phyloP scores from a whole-genome alignment of 805 yeast genomes.

The Spathaspora hagerdaliae region DNA sequence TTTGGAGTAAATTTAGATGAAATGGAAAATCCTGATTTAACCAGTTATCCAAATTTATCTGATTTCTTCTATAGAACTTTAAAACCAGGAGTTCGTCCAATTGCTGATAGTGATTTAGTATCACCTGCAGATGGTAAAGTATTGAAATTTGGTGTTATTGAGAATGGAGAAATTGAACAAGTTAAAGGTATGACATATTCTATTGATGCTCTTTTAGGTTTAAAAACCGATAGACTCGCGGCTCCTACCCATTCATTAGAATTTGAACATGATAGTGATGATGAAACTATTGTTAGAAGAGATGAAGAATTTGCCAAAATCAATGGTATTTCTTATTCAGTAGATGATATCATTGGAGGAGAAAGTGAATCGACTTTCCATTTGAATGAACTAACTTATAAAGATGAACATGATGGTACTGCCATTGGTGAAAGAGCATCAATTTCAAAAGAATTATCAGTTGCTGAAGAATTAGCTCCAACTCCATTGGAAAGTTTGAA shows the following conservation, averaged over 20 bases:
- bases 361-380: slow-evolving; percentile 37
- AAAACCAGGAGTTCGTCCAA: slow-evolving; percentile 73
- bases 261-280: slow-evolving; percentile 39
- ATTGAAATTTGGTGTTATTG: slow-evolving; percentile 75
- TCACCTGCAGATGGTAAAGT: slow-evolving; percentile 95
- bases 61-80: slow-evolving; percentile 89
- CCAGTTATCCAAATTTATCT: slow-evolving; percentile 71
- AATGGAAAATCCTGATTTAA: slow-evolving; percentile 77
- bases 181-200: slow-evolving; percentile 96
- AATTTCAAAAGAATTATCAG: slow-evolving; percentile 31
- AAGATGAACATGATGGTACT: slow-evolving; percentile 69
- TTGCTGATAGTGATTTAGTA: slow-evolving; percentile 61
- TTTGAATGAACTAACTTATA: slow-evolving; percentile 44
- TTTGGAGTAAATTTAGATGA: slow-evolving; percentile 91
- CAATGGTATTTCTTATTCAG: slow-evolving; percentile 68
- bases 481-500: slow-evolving; percentile 27
- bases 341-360: slow-evolving; percentile 65
- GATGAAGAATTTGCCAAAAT: slow-evolving; percentile 74
- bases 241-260: slow-evolving; percentile 52
- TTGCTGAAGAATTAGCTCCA: slow-evolving; percentile 39
- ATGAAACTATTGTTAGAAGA: slow-evolving; percentile 42
- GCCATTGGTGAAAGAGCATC: slow-evolving; percentile 27
- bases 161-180: slow-evolving; percentile 87
- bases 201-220: slow-evolving; percentile 81
- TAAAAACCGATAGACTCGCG: slow-evolving; percentile 41